phyloP scores from a whole-genome alignment of 768 basidiomycete species.

The Chalciporus piperatus region DNA sequence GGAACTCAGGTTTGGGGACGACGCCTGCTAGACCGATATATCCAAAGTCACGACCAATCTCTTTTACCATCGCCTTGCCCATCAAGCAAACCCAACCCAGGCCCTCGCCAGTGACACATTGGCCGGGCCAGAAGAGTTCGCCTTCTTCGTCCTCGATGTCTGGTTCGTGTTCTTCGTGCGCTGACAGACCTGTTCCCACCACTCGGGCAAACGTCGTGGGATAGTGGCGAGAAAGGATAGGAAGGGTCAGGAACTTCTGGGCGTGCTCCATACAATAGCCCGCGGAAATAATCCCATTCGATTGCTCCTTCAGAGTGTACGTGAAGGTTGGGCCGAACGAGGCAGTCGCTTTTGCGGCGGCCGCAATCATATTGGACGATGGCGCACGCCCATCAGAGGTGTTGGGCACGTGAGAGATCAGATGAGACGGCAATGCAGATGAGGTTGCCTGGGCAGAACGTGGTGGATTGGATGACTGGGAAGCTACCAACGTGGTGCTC shows the following conservation, averaged over 20 bases:
- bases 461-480: constrained; percentile 26
- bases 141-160: constrained; percentile 86
- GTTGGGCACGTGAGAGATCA: constrained; percentile 28
- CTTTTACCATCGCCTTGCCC: constrained; percentile 83
- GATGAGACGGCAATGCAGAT: constrained; percentile 42
- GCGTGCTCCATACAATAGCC: constrained; percentile 43
- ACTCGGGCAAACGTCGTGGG: constrained; percentile 75
- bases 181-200: constrained; percentile 58
- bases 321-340: constrained; percentile 28
- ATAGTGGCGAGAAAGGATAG: constrained; percentile 66
- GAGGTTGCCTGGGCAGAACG: constrained; percentile 28
- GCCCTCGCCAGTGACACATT: constrained; percentile 70
- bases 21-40: constrained; percentile 71
- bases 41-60: constrained; percentile 72
- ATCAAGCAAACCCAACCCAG: constrained; percentile 86
- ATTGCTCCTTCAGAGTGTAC: constrained; percentile 28
- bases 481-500: constrained; percentile 21
- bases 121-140: constrained; percentile 82
- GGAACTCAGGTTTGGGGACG: constrained; percentile 62
- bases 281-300: constrained; percentile 41
- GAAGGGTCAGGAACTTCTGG: constrained; percentile 58
- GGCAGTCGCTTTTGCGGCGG: constrained; percentile 30
- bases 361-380: constrained; percentile 26
- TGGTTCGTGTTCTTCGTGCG: constrained; percentile 72
- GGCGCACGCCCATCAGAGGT: constrained; percentile 29